These are phyloP conservation scores for Suhomyces emberorum DNA, from an alignment of 805 yeast genomes.

Conservation along the genomic window DNA sequence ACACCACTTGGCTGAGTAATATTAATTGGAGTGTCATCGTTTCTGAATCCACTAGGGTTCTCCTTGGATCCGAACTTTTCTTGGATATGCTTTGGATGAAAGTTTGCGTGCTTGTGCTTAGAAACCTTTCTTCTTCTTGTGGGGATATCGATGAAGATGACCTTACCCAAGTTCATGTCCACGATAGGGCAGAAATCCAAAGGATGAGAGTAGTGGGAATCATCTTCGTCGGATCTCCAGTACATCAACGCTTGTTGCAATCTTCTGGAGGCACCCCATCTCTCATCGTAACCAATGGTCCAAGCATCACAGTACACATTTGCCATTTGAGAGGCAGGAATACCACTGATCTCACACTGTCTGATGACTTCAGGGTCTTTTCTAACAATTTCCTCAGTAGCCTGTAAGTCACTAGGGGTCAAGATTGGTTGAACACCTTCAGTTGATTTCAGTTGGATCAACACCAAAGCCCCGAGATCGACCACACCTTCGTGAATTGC, in stretches of 20 bases:
- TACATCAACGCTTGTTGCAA: conserved; percentile 79
- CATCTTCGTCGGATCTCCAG: conserved; percentile 73
- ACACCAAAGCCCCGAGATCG: conserved; percentile 47
- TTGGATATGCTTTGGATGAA: conserved; percentile 61
- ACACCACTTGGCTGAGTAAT: conserved; percentile 82
- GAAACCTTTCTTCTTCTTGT: conserved; percentile 69
- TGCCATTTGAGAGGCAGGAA: conserved; percentile 60
- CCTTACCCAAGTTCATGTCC: conserved; percentile 67
- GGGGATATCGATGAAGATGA: conserved; percentile 73
- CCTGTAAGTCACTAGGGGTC: conserved; percentile 63
- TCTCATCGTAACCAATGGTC: conserved; percentile 69
- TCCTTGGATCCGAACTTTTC: conserved; percentile 53
- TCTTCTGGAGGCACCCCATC: conserved; percentile 75
- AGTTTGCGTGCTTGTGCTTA: conserved; percentile 64
- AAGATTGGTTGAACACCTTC: conserved; percentile 73
- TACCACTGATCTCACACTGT: conserved; percentile 69
- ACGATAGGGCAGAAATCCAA: conserved; percentile 81
- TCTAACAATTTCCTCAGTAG: conserved; percentile 64
- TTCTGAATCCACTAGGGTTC: conserved; percentile 52
- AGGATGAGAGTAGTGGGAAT: conserved; percentile 72
- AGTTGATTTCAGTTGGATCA: conserved; percentile 46
- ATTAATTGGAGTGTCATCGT: conserved; percentile 61
- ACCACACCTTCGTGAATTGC: conserved; percentile 74
- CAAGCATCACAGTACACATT: conserved; percentile 64
- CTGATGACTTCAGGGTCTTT: conserved; percentile 67